phyloP scores from a whole-genome alignment of 192 early-diverging fungal genomes.

The Rhizophlyctis rosea region DNA sequence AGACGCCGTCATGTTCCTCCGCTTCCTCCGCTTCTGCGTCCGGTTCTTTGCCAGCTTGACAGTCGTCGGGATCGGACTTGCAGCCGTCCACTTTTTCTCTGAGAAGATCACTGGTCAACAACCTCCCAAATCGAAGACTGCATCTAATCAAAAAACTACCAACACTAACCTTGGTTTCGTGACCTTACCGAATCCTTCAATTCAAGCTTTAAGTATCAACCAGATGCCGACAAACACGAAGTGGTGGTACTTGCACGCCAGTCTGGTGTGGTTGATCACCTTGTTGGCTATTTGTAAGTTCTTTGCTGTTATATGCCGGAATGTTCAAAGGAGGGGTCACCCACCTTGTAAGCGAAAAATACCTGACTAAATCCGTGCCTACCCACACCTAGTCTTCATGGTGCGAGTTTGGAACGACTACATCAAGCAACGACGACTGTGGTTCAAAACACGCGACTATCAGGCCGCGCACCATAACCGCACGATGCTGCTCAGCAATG shows the following conservation, averaged over 20 bases:
- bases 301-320: constrained; percentile 1
- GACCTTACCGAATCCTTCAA: constrained; percentile 23
- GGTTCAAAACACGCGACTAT: constrained; percentile 24
- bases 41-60: constrained; percentile 31
- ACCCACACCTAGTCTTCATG: constrained; percentile 29
- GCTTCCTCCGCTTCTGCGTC: constrained; percentile 32
- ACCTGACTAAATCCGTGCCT: too few species aligned
- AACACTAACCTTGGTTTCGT: constrained; percentile 13
- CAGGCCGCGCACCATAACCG: constrained; percentile 25
- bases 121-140: not conserved
- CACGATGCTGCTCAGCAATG: constrained; percentile 39
- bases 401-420: constrained; percentile 36
- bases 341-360: too few species aligned
- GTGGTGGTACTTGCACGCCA: constrained; percentile 36
- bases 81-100: constrained; percentile 27
- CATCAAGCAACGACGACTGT: constrained; percentile 22
- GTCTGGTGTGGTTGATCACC: constrained; percentile 32
- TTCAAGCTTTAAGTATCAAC: constrained; percentile 31
- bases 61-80: constrained; percentile 27
- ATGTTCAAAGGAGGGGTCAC: not conserved
- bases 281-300: constrained; percentile 34
- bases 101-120: constrained; percentile 10
- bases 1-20: constrained; percentile 50
- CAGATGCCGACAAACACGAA: constrained; percentile 16
- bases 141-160: not conserved